Conservation (phyloP, 2,329 filamentous ascomycete species). For the Aspergillus puulaauensis region DNA sequence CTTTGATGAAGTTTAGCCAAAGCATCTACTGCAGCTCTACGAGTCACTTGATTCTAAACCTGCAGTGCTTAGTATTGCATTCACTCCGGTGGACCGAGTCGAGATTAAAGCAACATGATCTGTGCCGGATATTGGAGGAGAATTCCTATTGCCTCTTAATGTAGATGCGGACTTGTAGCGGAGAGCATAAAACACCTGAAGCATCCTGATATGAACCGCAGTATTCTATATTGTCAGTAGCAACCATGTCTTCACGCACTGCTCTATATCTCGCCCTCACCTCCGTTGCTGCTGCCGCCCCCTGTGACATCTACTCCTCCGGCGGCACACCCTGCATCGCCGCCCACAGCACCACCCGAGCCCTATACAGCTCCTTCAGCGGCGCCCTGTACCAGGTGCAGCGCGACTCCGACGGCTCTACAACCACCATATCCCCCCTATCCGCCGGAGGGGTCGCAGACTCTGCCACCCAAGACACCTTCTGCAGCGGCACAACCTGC, state of each 20-base stretch:
- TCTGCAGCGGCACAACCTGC: conserved; percentile 62
- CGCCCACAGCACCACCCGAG: conserved; percentile 65
- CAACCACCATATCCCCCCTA: conserved; percentile 50
- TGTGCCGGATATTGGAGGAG: too few relatives aligned
- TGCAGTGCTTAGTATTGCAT: too few relatives aligned
- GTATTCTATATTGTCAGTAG: not conserved
- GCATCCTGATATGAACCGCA: too few relatives aligned
- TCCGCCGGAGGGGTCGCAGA: conserved; percentile 63
- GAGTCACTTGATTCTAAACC: too few relatives aligned
- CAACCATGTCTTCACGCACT: not conserved
- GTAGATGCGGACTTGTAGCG: too few relatives aligned
- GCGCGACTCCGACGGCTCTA: conserved; percentile 53
- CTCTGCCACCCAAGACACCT: conserved; percentile 59
- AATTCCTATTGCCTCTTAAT: not conserved
- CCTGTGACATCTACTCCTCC: conserved; percentile 62
- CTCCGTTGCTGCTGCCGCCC: conserved; percentile 45
- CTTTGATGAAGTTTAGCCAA: too few relatives aligned
- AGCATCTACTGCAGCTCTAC: too few relatives aligned
- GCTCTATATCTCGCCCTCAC: conserved; percentile 31
- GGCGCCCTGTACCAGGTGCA: conserved; percentile 61
- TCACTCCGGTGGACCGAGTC: too few relatives aligned
- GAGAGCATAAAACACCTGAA: too few relatives aligned
- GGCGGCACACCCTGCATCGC: conserved; percentile 64
- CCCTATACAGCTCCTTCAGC: conserved; percentile 55
- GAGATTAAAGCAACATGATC: too few relatives aligned